A percentile compares a stretch with the other conserved stretches of the same genome.
Evolutionary conservation across 2,329 filamentous ascomycete genomes (phyloP).

Genomic region (Geosmithia putterillii): DNA sequence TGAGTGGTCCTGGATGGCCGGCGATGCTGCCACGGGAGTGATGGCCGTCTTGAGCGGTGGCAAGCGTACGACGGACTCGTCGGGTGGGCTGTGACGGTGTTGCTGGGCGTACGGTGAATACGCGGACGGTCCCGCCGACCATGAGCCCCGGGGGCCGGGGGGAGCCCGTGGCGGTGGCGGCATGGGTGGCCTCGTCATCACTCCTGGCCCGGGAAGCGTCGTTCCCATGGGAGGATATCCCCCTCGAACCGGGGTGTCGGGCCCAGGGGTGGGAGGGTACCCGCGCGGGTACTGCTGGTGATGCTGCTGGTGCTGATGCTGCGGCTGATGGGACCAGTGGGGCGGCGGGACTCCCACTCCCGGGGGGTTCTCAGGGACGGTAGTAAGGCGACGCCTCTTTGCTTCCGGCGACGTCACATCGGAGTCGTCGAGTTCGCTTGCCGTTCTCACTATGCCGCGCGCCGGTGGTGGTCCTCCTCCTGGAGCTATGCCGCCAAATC

Average conservation of each 20-base stretch:
- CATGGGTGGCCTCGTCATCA: conserved; percentile 25
- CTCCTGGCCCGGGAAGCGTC: conserved; percentile 15
- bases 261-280: background rate
- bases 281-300: background rate
- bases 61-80: conserved; percentile 36
- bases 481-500: too few species aligned
- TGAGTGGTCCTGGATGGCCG: conserved; percentile 3
- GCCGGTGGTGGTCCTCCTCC: conserved; percentile 29
- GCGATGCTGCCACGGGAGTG: conserved; percentile 15
- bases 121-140: too few species aligned
- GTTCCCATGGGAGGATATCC: conserved; percentile 9
- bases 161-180: conserved; percentile 40
- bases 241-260: background rate
- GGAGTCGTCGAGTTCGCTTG: background rate
- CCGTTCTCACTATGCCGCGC: background rate
- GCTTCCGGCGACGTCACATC: background rate
- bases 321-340: background rate
- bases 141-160: background rate
- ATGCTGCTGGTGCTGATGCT: background rate
- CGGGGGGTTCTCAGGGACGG: background rate
- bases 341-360: background rate
- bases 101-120: background rate
- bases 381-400: background rate
- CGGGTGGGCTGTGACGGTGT: background rate
- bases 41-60: conserved; percentile 37